These are phyloP conservation scores for Rubia tinctorum DNA, from an alignment of 305 asterid species.

Conservation along the genomic window DNA sequence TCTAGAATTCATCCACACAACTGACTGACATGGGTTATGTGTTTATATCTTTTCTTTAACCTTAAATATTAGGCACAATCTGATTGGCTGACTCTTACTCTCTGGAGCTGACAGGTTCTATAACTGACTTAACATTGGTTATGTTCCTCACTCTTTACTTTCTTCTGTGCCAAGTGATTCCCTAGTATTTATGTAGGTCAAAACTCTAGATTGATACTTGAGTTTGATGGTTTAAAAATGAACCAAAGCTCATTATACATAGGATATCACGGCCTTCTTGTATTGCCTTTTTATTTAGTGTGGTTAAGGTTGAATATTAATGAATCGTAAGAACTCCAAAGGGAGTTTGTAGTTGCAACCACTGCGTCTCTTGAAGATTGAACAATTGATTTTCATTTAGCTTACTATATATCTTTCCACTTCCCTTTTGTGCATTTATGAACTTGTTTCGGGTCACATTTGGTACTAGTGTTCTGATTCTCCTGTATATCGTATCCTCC, in stretches of 20 bases:
- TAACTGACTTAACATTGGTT: neutral
- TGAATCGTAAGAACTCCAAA: neutral
- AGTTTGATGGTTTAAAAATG: neutral
- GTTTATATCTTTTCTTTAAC: neutral
- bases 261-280: neutral
- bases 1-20: neutral
- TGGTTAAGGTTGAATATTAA: neutral
- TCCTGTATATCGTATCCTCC: conserved; percentile 11
- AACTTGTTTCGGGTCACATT: neutral
- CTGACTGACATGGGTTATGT: neutral
- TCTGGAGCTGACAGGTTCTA: neutral
- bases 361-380: neutral
- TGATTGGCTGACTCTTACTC: neutral
- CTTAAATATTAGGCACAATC: neutral
- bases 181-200: neutral
- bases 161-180: neutral
- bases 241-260: neutral
- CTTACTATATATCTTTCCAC: neutral
- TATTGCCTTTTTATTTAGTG: neutral
- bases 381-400: neutral
- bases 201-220: neutral
- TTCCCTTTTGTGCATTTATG: no score
- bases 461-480: conserved; percentile 14
- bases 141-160: neutral
- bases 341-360: neutral